Percentiles rank a stretch among this genome's conserved stretches.
phyloP scores from a whole-genome alignment of 176 grass and related monocot species.

The Thinopyrum elongatum region DNA sequence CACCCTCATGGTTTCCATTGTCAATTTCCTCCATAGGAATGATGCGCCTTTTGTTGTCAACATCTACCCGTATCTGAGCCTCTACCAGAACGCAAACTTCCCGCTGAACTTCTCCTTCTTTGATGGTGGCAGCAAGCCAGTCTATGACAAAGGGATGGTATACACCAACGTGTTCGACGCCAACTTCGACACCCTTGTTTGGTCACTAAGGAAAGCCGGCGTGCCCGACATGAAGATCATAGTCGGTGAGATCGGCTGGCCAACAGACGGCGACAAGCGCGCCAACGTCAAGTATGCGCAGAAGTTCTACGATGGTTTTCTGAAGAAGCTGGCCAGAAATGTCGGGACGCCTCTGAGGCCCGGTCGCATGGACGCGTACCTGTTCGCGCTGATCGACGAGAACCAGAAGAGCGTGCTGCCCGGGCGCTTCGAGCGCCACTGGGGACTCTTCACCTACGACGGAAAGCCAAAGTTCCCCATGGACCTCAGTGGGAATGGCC shows the following conservation, averaged over 20 bases:
- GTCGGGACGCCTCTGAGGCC: slow-evolving; percentile 67
- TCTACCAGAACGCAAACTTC: slow-evolving; percentile 75
- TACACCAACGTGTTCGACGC: slow-evolving; percentile 96
- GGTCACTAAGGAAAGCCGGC: slow-evolving; percentile 74
- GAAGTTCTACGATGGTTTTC: slow-evolving; percentile 77
- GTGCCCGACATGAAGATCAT: slow-evolving; percentile 76
- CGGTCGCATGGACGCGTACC: slow-evolving; percentile 64
- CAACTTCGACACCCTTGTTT: slow-evolving; percentile 85
- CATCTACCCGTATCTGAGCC: slow-evolving; percentile 79
- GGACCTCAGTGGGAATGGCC: slow-evolving; percentile 64
- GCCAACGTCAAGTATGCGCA: slow-evolving; percentile 62
- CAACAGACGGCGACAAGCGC: slow-evolving; percentile 68
- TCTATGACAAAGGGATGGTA: slow-evolving; percentile 62
- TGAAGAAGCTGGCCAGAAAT: slow-evolving; percentile 59
- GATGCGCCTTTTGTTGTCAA: slow-evolving; percentile 81
- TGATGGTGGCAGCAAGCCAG: slow-evolving; percentile 48
- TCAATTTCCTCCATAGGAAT: slow-evolving; percentile 68
- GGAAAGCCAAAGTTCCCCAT: slow-evolving; percentile 77
- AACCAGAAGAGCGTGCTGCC: slow-evolving; percentile 77
- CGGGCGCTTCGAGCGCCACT: slow-evolving; percentile 77
- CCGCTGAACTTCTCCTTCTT: slow-evolving; percentile 82
- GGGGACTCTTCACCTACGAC: slow-evolving; percentile 71
- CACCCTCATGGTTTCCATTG: slow-evolving; percentile 65
- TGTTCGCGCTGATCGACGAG: slow-evolving; percentile 84
- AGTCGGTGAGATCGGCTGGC: slow-evolving; percentile 87